Percentiles rank a stretch among this genome's conserved stretches.
phyloP scores from a whole-genome alignment of 371 early-diverging fungal genomes.

The Chytridium lagenaria region DNA sequence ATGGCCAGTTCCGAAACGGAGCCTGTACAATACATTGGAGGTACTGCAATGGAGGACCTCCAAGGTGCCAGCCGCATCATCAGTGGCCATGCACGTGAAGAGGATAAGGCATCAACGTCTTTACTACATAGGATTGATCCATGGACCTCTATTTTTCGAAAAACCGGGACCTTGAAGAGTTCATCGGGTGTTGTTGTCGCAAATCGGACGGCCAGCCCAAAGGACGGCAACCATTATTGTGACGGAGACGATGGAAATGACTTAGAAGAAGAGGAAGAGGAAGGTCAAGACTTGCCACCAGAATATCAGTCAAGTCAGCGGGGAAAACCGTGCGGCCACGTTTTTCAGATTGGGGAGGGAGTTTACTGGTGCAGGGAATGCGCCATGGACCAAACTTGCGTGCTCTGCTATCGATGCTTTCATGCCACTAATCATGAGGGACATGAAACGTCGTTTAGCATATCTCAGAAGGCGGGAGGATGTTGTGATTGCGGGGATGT shows the following conservation, averaged over 20 bases:
- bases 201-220: neutral
- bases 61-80: neutral
- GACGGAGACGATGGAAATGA: neutral
- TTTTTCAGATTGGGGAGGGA: constrained; percentile 80
- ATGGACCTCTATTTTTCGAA: neutral
- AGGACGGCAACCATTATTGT: neutral
- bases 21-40: neutral
- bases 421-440: constrained; percentile 89
- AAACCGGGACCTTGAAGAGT: neutral
- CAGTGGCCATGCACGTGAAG: no score
- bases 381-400: constrained; percentile 93
- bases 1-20: neutral
- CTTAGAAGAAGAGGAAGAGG: constrained; percentile 3
- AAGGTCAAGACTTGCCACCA: neutral
- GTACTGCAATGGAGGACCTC: neutral
- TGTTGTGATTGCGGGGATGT: constrained; percentile 98
- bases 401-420: constrained; percentile 92
- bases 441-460: constrained; percentile 80
- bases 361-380: constrained; percentile 90
- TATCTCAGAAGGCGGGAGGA: constrained; percentile 84
- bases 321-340: constrained; percentile 81
- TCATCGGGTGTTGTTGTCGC: neutral
- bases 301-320: constrained; percentile 51
- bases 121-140: neutral
- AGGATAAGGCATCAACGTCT: no score